These are phyloP conservation scores for Phyllostachys edulis DNA, from an alignment of 176 grass and related monocot genomes.

Conservation along the genomic window DNA sequence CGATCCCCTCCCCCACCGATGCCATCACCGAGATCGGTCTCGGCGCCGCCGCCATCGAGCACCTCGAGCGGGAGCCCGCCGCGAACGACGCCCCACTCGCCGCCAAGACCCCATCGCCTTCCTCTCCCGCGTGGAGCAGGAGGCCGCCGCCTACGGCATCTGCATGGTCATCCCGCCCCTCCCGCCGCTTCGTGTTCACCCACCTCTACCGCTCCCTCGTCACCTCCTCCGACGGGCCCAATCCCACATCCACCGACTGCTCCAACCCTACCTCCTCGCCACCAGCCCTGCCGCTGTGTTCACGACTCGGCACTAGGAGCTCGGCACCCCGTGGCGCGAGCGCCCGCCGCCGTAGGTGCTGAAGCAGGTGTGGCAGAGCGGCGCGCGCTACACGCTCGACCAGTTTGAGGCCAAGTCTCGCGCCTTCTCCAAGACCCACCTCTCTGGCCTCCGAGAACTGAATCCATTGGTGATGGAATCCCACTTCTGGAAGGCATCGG, in stretches of 20 bases:
- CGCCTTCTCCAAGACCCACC: conserved; percentile 55
- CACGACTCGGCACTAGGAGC: conserved; percentile 77
- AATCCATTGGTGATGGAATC: conserved; percentile 59
- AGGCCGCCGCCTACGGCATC: too few relatives aligned
- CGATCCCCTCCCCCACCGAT: too few relatives aligned
- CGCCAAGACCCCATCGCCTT: too few relatives aligned
- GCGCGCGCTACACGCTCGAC: conserved; percentile 77
- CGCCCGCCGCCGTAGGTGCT: conserved; percentile 45
- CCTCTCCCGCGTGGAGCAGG: too few relatives aligned
- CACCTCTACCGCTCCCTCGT: conserved; percentile 81
- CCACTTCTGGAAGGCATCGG: conserved; percentile 79
- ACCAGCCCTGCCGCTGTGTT: conserved; percentile 32
- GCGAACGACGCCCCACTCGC: too few relatives aligned
- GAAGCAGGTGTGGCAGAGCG: conserved; percentile 96
- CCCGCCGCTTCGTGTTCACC: conserved; percentile 73
- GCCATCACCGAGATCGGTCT: too few relatives aligned
- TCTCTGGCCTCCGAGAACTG: conserved; percentile 54
- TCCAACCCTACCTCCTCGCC: background rate
- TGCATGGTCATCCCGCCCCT: conserved; percentile 63
- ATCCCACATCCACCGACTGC: too few relatives aligned
- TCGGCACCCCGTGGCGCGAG: conserved; percentile 48
- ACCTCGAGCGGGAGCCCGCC: too few relatives aligned
- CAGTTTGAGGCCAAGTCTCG: conserved; percentile 87
- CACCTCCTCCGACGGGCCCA: too few relatives aligned
- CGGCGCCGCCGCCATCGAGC: too few relatives aligned